phyloP scores from a whole-genome alignment of 495 filamentous ascomycete genomes.

The Patellaria atrata region DNA sequence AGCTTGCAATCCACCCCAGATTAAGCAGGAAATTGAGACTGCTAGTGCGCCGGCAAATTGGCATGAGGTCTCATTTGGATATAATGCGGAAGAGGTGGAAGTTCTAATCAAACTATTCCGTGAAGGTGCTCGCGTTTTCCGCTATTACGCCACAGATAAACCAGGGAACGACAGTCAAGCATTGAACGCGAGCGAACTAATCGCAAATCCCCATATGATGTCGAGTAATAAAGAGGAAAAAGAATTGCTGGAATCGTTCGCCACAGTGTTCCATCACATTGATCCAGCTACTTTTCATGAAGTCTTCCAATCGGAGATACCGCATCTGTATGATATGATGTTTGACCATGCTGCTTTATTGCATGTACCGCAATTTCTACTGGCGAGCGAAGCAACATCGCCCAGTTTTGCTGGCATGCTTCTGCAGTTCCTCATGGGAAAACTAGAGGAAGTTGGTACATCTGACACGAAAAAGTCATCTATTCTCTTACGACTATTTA shows the following conservation, averaged over 20 bases:
- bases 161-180: conserved; percentile 58
- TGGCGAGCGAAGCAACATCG: conserved; percentile 93
- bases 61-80: conserved; percentile 91
- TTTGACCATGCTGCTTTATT: conserved; percentile 89
- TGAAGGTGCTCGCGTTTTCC: conserved; percentile 87
- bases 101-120: conserved; percentile 96
- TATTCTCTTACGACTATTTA: conserved; percentile 88
- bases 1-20: conserved; percentile 57
- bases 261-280: conserved; percentile 95
- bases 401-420: conserved; percentile 98
- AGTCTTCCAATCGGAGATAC: conserved; percentile 94
- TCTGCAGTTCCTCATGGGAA: conserved; percentile 89
- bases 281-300: conserved; percentile 98
- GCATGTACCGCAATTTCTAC: conserved; percentile 94
- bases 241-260: conserved; percentile 92
- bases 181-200: conserved; percentile 69
- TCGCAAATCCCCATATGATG: conserved; percentile 83
- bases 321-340: conserved; percentile 91
- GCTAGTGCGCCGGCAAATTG: conserved; percentile 75
- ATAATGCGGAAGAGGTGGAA: conserved; percentile 91
- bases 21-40: conserved; percentile 45
- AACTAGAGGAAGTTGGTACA: conserved; percentile 86
- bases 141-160: conserved; percentile 87
- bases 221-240: conserved; percentile 92
- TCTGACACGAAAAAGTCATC: conserved; percentile 80